Conservation (phyloP, 2,329 filamentous ascomycete genomes). For the Calonectria pteridis region DNA sequence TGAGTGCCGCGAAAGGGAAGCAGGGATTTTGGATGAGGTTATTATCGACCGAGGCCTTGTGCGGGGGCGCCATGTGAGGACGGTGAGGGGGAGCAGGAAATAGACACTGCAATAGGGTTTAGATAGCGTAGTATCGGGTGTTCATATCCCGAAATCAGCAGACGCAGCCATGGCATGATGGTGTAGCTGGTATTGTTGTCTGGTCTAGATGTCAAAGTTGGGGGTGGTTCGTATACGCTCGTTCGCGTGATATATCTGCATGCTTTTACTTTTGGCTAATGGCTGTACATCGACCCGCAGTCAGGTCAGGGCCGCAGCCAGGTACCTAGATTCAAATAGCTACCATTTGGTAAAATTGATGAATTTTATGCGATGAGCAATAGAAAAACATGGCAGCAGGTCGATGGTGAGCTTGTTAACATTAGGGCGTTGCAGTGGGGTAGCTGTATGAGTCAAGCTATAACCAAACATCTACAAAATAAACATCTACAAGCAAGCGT, state of each 20-base stretch:
- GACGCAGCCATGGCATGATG: neutral
- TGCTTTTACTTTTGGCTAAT: neutral
- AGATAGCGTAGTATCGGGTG: conserved; percentile 11
- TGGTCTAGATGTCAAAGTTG: neutral
- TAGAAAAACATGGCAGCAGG: neutral
- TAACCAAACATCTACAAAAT: neutral
- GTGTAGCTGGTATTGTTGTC: neutral
- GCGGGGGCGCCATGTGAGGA: conserved; percentile 28
- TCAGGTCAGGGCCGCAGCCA: neutral
- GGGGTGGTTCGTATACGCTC: neutral
- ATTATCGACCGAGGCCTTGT: conserved; percentile 16
- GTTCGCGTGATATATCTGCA: conserved; percentile 4
- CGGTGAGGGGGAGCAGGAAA: neutral
- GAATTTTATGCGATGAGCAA: neutral
- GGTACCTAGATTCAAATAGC: neutral
- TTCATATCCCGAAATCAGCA: conserved; percentile 26
- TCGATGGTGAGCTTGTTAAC: neutral
- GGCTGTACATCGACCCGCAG: conserved; percentile 4
- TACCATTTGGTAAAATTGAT: neutral
- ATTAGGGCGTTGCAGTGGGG: conserved; percentile 13
- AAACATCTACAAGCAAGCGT: neutral
- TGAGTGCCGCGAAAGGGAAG: neutral
- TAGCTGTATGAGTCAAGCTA: neutral
- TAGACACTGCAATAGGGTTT: conserved; percentile 4
- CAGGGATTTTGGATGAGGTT: conserved; percentile 14